These are phyloP conservation scores for Leishmania lainsoni DNA, from an alignment of 208 protist genomes.

Conservation along the genomic window DNA sequence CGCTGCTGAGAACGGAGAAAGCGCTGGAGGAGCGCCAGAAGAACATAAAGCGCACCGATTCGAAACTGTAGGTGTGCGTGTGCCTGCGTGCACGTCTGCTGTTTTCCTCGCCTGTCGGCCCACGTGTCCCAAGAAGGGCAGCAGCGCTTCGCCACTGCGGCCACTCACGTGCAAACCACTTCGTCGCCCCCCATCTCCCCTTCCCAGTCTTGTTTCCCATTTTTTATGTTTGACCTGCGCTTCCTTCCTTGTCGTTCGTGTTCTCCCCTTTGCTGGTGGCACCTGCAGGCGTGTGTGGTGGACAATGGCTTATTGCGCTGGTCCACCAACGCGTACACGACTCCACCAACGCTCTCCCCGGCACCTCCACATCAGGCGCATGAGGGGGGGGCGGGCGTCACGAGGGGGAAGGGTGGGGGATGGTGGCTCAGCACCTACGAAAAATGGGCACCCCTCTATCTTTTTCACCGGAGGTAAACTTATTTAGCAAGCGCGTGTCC, in stretches of 20 bases:
- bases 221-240: background rate
- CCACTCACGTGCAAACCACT: background rate
- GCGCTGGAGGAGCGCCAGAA: slow-evolving; percentile 58
- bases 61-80: slow-evolving; percentile 48
- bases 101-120: background rate
- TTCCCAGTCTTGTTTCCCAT: background rate
- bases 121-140: background rate
- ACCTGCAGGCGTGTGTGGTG: background rate
- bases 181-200: background rate
- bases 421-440: background rate
- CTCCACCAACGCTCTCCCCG: background rate
- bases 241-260: background rate
- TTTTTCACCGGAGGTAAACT: background rate
- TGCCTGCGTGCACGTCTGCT: too few relatives aligned
- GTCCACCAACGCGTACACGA: background rate
- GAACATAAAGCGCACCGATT: slow-evolving; percentile 30
- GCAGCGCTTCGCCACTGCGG: background rate
- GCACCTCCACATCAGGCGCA: background rate
- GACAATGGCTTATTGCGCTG: background rate
- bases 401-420: background rate
- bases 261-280: background rate
- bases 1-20: slow-evolving; percentile 69
- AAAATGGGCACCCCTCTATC: background rate
- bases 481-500: background rate
- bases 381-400: background rate